phyloP scores from a whole-genome alignment of 352 stramenopile species.

The Blastocystis sp. region DNA sequence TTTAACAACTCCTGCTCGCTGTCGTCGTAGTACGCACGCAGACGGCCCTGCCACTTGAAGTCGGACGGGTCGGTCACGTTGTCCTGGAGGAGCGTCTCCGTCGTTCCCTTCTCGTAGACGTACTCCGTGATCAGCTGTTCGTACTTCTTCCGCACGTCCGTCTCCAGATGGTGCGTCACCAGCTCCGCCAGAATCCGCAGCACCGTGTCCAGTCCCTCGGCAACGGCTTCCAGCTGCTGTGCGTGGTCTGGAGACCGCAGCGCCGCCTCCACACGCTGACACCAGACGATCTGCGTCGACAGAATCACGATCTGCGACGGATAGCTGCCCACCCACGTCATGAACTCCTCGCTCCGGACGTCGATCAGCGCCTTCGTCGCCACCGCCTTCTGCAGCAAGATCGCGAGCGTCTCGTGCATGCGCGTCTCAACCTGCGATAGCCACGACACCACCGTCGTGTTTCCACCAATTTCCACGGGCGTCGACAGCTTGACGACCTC shows the following conservation, averaged over 20 bases:
- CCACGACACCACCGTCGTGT: slow-evolving; percentile 86
- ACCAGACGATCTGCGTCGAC: slow-evolving; percentile 92
- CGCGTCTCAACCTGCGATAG: slow-evolving; percentile 85
- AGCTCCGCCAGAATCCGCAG: slow-evolving; percentile 88
- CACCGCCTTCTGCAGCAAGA: slow-evolving; percentile 78
- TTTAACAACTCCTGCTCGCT: slow-evolving; percentile 78
- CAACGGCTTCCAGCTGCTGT: slow-evolving; percentile 62
- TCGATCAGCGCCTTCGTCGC: slow-evolving; percentile 70
- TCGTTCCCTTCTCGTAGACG: slow-evolving; percentile 95
- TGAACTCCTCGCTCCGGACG: slow-evolving; percentile 72
- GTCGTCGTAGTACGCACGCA: slow-evolving; percentile 92
- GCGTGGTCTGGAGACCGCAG: slow-evolving; percentile 69
- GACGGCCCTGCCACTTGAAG: slow-evolving; percentile 97
- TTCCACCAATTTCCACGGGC: slow-evolving; percentile 74
- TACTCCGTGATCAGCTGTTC: slow-evolving; percentile 99
- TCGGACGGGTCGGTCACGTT: slow-evolving; percentile 67
- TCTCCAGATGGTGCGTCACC: slow-evolving; percentile 73
- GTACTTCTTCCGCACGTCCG: slow-evolving; percentile 89
- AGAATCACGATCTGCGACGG: slow-evolving; percentile 97
- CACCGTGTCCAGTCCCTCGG: slow-evolving; percentile 66
- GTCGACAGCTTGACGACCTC: slow-evolving; percentile 85
- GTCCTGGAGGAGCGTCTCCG: slow-evolving; percentile 70
- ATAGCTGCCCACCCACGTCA: slow-evolving; percentile 89
- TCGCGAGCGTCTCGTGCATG: slow-evolving; percentile 89
- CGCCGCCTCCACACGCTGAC: slow-evolving; percentile 77